Conservation (phyloP, 371 early-diverging fungal genomes). For the Saksenaea oblongispora region DNA sequence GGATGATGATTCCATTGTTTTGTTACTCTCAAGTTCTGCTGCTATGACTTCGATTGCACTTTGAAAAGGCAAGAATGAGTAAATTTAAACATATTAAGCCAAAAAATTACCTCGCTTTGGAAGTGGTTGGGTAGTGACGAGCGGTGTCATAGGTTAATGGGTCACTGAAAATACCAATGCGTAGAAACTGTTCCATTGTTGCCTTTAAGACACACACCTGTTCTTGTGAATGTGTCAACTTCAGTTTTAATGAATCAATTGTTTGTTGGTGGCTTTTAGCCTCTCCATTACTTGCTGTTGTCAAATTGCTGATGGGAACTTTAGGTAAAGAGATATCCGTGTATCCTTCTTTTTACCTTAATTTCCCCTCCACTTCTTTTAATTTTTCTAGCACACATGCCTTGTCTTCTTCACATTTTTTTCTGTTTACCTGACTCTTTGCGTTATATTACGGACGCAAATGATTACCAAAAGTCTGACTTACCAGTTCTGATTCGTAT, state of each 20-base stretch:
- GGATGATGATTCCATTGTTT: neutral
- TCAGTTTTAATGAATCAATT: slow-evolving; percentile 13
- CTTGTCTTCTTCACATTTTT: slow-evolving; percentile 23
- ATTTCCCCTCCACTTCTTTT: slow-evolving; percentile 21
- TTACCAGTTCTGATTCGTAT: slow-evolving; percentile 32
- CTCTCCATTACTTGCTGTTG: slow-evolving; percentile 14
- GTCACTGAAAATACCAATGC: slow-evolving; percentile 43
- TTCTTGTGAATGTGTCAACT: slow-evolving; percentile 40
- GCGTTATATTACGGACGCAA: neutral
- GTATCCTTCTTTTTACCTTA: slow-evolving; percentile 14
- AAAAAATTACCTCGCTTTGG: neutral
- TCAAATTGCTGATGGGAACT: neutral
- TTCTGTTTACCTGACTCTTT: slow-evolving; percentile 16
- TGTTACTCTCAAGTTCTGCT: neutral
- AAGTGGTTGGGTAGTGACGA: neutral
- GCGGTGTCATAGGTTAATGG: neutral
- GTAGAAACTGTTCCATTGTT: slow-evolving; percentile 47
- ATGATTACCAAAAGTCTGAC: neutral
- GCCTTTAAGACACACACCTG: slow-evolving; percentile 43
- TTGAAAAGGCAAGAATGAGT: neutral
- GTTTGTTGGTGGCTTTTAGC: slow-evolving; percentile 2
- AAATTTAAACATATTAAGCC: neutral
- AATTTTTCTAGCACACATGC: slow-evolving; percentile 17
- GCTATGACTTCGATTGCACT: neutral
- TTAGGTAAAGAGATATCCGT: neutral